Percentiles rank a stretch among this genome's conserved stretches.
Conservation (phyloP, 139 green algal species). For the Eudorina sp. region DNA sequence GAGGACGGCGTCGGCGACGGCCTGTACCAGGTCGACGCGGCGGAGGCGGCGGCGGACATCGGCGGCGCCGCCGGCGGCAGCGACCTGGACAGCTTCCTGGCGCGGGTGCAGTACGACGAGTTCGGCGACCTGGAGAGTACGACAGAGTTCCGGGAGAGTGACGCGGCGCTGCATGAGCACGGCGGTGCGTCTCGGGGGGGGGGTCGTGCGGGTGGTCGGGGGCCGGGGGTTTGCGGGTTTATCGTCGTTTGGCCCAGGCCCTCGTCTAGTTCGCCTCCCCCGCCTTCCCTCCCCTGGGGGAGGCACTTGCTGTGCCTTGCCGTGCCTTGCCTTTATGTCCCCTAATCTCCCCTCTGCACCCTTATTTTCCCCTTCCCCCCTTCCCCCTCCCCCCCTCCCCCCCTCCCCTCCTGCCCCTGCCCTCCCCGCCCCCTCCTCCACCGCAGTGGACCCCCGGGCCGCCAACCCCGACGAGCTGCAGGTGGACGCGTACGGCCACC, state of each 20-base stretch:
- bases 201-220: not conserved
- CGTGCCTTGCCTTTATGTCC: too few species aligned
- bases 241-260: too few species aligned
- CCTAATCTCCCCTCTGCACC: too few species aligned
- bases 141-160: not conserved
- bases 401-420: not conserved
- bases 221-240: too few species aligned
- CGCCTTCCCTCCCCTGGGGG: too few species aligned
- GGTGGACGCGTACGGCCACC: conserved; percentile 22
- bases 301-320: too few species aligned
- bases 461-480: conserved; percentile 9
- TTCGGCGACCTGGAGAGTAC: conserved; percentile 36
- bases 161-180: conserved; percentile 5
- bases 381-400: not conserved
- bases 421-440: not conserved
- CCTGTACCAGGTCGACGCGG: not conserved
- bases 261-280: too few species aligned
- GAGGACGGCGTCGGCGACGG: not conserved
- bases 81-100: conserved; percentile 7
- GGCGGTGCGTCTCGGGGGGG: not conserved
- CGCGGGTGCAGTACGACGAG: conserved; percentile 42
- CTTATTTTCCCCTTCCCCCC: not conserved
- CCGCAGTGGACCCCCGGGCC: conserved; percentile 19
- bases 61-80: not conserved
- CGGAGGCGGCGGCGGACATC: not conserved